These are phyloP conservation scores for Albugo laibachii DNA, from an alignment of 352 stramenopile species.

Conservation along the genomic window DNA sequence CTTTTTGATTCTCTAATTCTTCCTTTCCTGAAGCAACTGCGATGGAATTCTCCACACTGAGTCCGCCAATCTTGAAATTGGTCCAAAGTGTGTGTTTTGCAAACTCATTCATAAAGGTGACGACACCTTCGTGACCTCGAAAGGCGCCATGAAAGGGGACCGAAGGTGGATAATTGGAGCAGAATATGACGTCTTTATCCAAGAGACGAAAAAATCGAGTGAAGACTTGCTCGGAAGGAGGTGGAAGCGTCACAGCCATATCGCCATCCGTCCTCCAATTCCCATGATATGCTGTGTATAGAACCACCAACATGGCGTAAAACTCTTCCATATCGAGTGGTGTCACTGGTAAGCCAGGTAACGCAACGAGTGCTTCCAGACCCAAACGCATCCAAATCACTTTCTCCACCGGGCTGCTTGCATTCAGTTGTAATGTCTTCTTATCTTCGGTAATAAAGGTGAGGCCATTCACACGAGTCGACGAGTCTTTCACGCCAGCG, in stretches of 20 bases:
- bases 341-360: slow-evolving; percentile 53
- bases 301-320: slow-evolving; percentile 74
- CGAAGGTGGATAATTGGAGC: slow-evolving; percentile 72
- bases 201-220: slow-evolving; percentile 72
- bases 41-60: slow-evolving; percentile 68
- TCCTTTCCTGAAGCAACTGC: slow-evolving; percentile 70
- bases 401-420: slow-evolving; percentile 61
- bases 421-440: slow-evolving; percentile 58
- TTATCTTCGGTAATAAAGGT: slow-evolving; percentile 80
- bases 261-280: slow-evolving; percentile 72
- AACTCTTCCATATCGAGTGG: slow-evolving; percentile 79
- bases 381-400: slow-evolving; percentile 77
- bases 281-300: slow-evolving; percentile 59
- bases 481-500: slow-evolving; percentile 70
- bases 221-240: slow-evolving; percentile 71
- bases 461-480: slow-evolving; percentile 54
- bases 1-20: slow-evolving; percentile 70
- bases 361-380: slow-evolving; percentile 67
- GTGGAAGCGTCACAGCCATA: slow-evolving; percentile 73
- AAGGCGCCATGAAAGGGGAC: slow-evolving; percentile 76
- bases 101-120: slow-evolving; percentile 67
- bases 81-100: slow-evolving; percentile 59
- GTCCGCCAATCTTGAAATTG: slow-evolving; percentile 71
- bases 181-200: slow-evolving; percentile 75
- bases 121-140: slow-evolving; percentile 42